Conservation (phyloP, 495 filamentous ascomycete genomes). For the Rhizodiscina lignyota region DNA sequence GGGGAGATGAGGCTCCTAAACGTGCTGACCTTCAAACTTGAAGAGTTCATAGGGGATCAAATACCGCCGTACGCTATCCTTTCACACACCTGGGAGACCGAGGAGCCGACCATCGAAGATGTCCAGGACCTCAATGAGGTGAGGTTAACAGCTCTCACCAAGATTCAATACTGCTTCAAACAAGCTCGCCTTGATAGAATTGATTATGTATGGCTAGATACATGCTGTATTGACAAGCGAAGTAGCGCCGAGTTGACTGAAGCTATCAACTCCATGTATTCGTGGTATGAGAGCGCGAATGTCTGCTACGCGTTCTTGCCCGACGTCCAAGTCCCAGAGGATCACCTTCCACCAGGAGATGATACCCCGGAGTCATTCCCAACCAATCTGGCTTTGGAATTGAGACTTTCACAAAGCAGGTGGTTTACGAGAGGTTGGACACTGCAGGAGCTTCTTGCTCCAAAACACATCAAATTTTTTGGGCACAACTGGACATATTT, state of each 20-base stretch:
- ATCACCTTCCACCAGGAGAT: too few species aligned
- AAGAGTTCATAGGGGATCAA: background rate
- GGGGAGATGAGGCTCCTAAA: background rate
- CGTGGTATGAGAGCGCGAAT: slow-evolving; percentile 5
- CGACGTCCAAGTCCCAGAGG: slow-evolving; percentile 5
- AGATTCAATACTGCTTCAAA: background rate
- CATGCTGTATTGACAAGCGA: slow-evolving; percentile 13
- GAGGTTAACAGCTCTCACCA: background rate
- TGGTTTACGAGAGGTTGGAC: slow-evolving; percentile 15
- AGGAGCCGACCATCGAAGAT: slow-evolving; percentile 6
- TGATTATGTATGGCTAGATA: slow-evolving; percentile 4
- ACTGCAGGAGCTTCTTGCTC: slow-evolving; percentile 10
- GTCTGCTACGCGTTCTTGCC: slow-evolving; percentile 6
- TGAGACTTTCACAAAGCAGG: slow-evolving; percentile 1
- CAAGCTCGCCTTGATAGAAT: background rate
- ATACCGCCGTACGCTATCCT: slow-evolving; percentile 10
- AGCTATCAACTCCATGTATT: slow-evolving; percentile 10
- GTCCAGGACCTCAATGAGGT: background rate
- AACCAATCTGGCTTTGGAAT: background rate
- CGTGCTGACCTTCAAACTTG: background rate
- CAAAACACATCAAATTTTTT: slow-evolving; percentile 5
- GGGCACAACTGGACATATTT: slow-evolving; percentile 1
- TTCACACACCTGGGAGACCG: slow-evolving; percentile 8
- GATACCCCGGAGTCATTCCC: background rate
- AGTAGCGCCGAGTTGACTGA: slow-evolving; percentile 8